phyloP scores from a whole-genome alignment of 208 protist genomes.

The Trypanosoma caninum region DNA sequence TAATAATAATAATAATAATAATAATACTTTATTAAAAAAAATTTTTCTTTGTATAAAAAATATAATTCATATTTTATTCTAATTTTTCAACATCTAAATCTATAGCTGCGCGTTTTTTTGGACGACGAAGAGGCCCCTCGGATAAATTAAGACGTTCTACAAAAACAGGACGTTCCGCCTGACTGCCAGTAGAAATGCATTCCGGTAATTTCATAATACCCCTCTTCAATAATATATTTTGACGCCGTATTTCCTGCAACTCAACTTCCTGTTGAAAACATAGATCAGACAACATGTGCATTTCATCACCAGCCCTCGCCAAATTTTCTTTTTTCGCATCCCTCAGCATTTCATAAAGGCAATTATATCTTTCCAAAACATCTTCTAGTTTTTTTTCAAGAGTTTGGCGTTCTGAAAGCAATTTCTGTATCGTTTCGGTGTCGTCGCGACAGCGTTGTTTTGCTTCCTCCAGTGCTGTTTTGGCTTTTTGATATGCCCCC shows the following conservation, averaged over 20 bases:
- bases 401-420: conserved; percentile 50
- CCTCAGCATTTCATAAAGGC: conserved; percentile 69
- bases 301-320: conserved; percentile 40
- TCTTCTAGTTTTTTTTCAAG: conserved; percentile 59
- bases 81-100: conserved; percentile 18
- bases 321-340: conserved; percentile 41
- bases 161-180: conserved; percentile 58
- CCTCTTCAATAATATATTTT: conserved; percentile 73
- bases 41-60: too few relatives aligned
- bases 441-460: conserved; percentile 59
- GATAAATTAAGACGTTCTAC: conserved; percentile 69
- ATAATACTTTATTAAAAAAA: too few relatives aligned
- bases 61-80: neutral
- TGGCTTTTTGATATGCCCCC: conserved; percentile 33
- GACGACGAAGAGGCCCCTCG: conserved; percentile 77
- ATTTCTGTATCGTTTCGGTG: conserved; percentile 44
- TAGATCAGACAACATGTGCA: conserved; percentile 57
- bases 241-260: conserved; percentile 60
- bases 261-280: conserved; percentile 66
- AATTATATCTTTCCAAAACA: conserved; percentile 83
- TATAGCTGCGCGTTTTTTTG: conserved; percentile 51
- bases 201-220: conserved; percentile 66
- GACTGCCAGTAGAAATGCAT: conserved; percentile 31
- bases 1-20: too few relatives aligned
- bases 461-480: conserved; percentile 50